Evolutionary conservation across 257 asterid species (phyloP), one percentile per base, ranked within the genome.

Genomic region (Solanum virginianum): DNA sequence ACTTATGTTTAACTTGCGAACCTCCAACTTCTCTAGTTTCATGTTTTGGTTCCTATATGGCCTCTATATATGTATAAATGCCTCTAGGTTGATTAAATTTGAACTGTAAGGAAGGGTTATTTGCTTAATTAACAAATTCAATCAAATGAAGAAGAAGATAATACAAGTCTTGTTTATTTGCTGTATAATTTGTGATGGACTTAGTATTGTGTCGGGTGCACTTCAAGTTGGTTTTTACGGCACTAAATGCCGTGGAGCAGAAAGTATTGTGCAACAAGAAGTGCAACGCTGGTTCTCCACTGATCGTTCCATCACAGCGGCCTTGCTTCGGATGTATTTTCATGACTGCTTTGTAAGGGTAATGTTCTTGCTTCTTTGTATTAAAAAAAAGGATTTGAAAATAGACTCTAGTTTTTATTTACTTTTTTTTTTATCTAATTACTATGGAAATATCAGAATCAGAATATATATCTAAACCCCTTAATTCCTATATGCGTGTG

Each of bases 261-360:
- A 93, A 83, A 32, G 90, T 0, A 86, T 93, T 18, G 59, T 95
- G 63, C 92, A 80, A 84, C 87, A 87, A 86, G 86, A 86, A 12
- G 97, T 95, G 75, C 89, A 83, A 9, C 88, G 66, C 12, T 70
- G 88, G 3, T 95, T 95, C 47, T 81, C 14, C 26, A 22, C 56
- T 3, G 98, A 93, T 85, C 93, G 85, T 57, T 91, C 97, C 26
- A 90, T 91, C 8, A 90, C 98, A 0, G 91, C 98, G 5, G 97
- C 97, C 8, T 87, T 95, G 90, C 97, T 95, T 59, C 88, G 97
- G 62, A 89, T 95, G 97, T 92, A 95, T 86, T 95, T 95, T 24
- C 98, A 95, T 29, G 97, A 95, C 85, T 95, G 98, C 88, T 91
- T 95, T 57, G 97, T 95, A 18, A 81, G 87, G 79, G 98, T 93